phyloP scores from a whole-genome alignment of 2,329 filamentous ascomycete species.

The Beauveria medogensis region DNA sequence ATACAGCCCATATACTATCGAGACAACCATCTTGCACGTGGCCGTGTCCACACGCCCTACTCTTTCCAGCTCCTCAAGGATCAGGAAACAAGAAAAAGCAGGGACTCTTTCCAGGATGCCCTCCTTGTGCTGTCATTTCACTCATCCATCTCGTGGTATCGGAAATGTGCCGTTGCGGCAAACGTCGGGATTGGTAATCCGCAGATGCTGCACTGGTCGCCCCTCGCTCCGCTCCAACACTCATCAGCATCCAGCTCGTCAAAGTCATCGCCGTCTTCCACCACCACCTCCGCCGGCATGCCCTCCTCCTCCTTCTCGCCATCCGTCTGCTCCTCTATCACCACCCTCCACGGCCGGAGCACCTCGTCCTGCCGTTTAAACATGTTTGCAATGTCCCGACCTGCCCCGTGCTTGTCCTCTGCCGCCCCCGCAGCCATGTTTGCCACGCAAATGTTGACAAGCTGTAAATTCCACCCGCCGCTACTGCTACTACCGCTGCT shows the following conservation, averaged over 20 bases:
- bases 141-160: constrained; percentile 27
- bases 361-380: constrained; percentile 67
- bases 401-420: constrained; percentile 44
- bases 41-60: background rate
- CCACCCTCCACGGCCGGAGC: constrained; percentile 56
- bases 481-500: constrained; percentile 33
- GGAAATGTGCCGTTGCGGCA: constrained; percentile 46
- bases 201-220: constrained; percentile 37
- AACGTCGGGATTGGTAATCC: constrained; percentile 47
- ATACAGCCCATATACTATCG: too few relatives aligned
- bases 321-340: constrained; percentile 29
- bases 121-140: background rate
- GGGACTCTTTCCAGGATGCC: too few relatives aligned
- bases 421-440: constrained; percentile 63
- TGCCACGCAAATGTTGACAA: constrained; percentile 80
- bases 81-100: background rate
- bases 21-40: too few relatives aligned
- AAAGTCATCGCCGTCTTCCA: constrained; percentile 7
- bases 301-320: constrained; percentile 17
- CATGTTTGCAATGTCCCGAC: constrained; percentile 75
- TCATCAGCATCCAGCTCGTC: background rate
- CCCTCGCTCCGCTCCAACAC: constrained; percentile 24
- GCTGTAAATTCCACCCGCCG: constrained; percentile 63
- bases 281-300: background rate
- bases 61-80: background rate